A percentile compares a stretch with the other conserved stretches of the same genome.
phyloP scores from a whole-genome alignment of 495 filamentous ascomycete species.

The Trichoderma erinaceum region DNA sequence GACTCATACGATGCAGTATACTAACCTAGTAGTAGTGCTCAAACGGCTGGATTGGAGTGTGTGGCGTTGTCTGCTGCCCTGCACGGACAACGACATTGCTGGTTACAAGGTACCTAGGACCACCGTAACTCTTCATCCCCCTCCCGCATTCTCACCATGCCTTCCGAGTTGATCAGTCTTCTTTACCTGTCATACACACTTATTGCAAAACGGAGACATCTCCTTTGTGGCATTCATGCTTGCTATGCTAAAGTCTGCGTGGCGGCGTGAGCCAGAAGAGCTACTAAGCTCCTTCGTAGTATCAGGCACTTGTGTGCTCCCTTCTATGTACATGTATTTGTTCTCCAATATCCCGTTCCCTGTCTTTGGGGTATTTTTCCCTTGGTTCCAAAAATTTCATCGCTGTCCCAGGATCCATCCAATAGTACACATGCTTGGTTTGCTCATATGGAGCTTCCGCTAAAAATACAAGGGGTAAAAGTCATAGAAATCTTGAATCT shows the following conservation, averaged over 20 bases:
- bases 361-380: neutral
- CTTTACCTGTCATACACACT: neutral
- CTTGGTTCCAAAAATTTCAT: neutral
- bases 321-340: neutral
- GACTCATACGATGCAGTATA: too few relatives aligned
- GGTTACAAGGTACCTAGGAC: too few relatives aligned
- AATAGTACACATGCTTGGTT: neutral
- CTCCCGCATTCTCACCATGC: too few relatives aligned
- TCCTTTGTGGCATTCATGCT: neutral
- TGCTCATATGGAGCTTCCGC: neutral
- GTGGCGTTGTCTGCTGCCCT: too few relatives aligned
- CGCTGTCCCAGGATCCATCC: neutral
- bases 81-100: too few relatives aligned
- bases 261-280: conserved; percentile 6
- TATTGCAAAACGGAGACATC: neutral
- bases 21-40: too few relatives aligned
- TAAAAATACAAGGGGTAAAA: neutral
- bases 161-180: too few relatives aligned
- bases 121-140: too few relatives aligned
- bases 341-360: neutral
- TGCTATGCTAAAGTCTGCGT: neutral
- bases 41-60: too few relatives aligned
- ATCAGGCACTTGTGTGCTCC: neutral
- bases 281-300: neutral
- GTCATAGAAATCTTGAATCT: neutral